Base-by-base conservation (phyloP, 257 asterid species). In the Catharanthus roseus region DNA sequence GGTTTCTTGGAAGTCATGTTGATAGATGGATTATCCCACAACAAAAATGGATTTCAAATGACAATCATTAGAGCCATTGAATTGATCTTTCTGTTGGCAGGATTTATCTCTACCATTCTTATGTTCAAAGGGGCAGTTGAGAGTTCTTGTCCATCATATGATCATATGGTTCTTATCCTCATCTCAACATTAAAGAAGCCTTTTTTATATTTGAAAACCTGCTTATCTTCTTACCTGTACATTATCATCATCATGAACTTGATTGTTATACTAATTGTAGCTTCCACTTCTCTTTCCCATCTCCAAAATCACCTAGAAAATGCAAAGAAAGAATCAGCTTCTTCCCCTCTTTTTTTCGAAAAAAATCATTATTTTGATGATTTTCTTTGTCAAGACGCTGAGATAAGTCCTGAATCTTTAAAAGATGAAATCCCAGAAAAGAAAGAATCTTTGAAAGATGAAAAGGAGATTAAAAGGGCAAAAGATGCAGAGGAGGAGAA, bases 171-270 rank as follows among this genome's bases (percentile, higher is more conserved):
- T 19, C 78, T 72, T n/a, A n/a, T n/a, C n/a, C n/a, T n/a, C n/a
- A n/a, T n/a, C 13, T 74, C 87, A 12, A 57, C 47, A 68, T 68
- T 83, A 13, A 34, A 61, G 23, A 78, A 78, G 8, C 69, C 63
- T 68, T 73, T 85, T 81, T 71, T 58, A 18, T 82, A 77, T 16
- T 60, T 78, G 47, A 78, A 38, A 31, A 74, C 75, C 60, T 55
- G 76, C 31, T 69, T 82, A 56, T 81, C 96, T 39, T 87, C 93
- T 66, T 81, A 84, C 34, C 65, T 87, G 0, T 78, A 67, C 38
- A 81, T 82, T 4, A 71, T 78, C 75, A 51, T 89, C 76, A 34
- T 80, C 78, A 85, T 85, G 76, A 82, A 84, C 80, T 72, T 71
- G 58, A 78, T 82, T 57, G 82, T 87, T 24, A 36, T 83, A 49